Percentiles rank a stretch among this genome's conserved stretches.
Conservation (phyloP, 2,329 filamentous ascomycete genomes). For the Pseudogymnoascus sp. region DNA sequence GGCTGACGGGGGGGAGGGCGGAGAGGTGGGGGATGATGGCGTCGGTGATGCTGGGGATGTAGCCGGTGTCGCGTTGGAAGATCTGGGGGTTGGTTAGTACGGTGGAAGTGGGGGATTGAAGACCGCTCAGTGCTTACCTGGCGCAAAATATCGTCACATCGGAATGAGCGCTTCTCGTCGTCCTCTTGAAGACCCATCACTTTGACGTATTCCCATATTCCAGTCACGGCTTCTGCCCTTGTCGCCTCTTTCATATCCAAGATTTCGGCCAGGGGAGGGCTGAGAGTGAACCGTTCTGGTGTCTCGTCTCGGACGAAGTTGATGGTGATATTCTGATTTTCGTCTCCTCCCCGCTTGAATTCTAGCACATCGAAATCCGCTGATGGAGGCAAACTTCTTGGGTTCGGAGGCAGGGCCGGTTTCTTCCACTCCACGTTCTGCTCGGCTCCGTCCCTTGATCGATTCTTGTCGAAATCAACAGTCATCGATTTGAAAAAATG, state of each 20-base stretch:
- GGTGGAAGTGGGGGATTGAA: not conserved
- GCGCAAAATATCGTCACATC: slow-evolving; percentile 76
- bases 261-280: slow-evolving; percentile 70
- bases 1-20: slow-evolving; percentile 71
- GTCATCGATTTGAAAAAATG: slow-evolving; percentile 77
- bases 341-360: slow-evolving; percentile 86
- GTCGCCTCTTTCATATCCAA: slow-evolving; percentile 83
- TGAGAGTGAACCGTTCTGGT: slow-evolving; percentile 77
- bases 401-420: slow-evolving; percentile 48
- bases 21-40: slow-evolving; percentile 72
- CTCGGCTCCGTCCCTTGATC: slow-evolving; percentile 47
- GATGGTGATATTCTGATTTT: slow-evolving; percentile 85
- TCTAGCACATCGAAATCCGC: slow-evolving; percentile 84
- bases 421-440: slow-evolving; percentile 80
- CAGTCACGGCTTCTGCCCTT: slow-evolving; percentile 79
- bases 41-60: slow-evolving; percentile 78
- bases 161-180: slow-evolving; percentile 87
- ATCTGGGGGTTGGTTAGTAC: slow-evolving; percentile 44
- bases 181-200: slow-evolving; percentile 83
- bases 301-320: slow-evolving; percentile 78
- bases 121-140: slow-evolving; percentile 48
- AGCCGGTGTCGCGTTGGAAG: slow-evolving; percentile 66
- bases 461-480: slow-evolving; percentile 63
- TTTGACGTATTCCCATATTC: slow-evolving; percentile 91
- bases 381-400: slow-evolving; percentile 42